phyloP scores from a whole-genome alignment of 129 eudicot genomes.

The Silybum marianum region DNA sequence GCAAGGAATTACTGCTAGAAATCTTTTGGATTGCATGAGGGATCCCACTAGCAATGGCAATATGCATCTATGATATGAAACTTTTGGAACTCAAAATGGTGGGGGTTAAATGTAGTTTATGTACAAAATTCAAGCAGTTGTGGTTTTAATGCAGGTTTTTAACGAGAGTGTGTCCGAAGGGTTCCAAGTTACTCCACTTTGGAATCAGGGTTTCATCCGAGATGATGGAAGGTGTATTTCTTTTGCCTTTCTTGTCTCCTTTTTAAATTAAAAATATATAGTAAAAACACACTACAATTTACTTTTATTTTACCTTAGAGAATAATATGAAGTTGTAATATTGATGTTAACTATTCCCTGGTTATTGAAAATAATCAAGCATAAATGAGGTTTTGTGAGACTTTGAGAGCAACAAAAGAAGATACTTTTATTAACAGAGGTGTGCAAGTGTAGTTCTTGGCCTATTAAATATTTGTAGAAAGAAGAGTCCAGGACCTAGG shows the following conservation, averaged over 20 bases:
- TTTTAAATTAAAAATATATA: not conserved
- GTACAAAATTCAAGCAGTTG: not conserved
- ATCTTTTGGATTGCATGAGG: constrained; percentile 3
- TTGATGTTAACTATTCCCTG: not conserved
- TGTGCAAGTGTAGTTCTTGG: not conserved
- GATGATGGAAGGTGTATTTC: constrained; percentile 87
- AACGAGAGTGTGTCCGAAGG: constrained; percentile 74
- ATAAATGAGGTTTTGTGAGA: not conserved
- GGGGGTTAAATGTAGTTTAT: too few species aligned
- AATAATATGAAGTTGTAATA: constrained; percentile 3
- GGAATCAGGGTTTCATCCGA: constrained; percentile 92
- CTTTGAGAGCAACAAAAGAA: not conserved
- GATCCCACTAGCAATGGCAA: not conserved
- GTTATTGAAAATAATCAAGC: not conserved
- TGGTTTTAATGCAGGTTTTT: constrained; percentile 62
- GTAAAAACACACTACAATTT: not conserved
- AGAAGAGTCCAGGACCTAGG: not conserved
- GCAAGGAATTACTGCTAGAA: not conserved
- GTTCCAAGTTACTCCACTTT: constrained; percentile 92
- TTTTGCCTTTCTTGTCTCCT: constrained; percentile 23
- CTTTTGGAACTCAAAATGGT: not conserved
- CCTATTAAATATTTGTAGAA: too few species aligned
- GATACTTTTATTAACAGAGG: not conserved
- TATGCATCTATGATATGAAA: constrained; percentile 5
- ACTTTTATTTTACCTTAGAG: constrained; percentile 4